Percentiles rank a stretch among this genome's conserved stretches.
Conservation (phyloP, 2,329 filamentous ascomycete genomes). For the Penicillium sp. region DNA sequence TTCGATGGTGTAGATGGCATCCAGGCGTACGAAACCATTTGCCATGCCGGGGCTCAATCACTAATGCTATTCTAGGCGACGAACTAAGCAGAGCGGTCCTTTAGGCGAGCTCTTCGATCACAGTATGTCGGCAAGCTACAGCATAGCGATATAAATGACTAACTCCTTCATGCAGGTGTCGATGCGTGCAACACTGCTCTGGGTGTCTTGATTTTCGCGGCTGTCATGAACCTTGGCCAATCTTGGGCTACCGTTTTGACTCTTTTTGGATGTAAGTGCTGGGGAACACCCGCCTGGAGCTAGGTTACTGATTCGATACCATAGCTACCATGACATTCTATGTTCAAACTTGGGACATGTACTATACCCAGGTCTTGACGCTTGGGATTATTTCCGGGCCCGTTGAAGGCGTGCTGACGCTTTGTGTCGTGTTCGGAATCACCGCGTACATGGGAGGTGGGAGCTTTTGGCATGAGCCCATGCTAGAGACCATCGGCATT, state of each 20-base stretch:
- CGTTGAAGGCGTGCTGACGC: constrained; percentile 88
- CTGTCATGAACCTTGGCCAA: constrained; percentile 90
- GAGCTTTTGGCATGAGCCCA: constrained; percentile 89
- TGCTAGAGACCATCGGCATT: constrained; percentile 74
- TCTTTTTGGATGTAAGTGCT: constrained; percentile 75
- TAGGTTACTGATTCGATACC: constrained; percentile 4
- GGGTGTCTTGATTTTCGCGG: constrained; percentile 89
- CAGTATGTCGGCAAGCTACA: constrained; percentile 54
- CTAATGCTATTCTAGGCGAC: constrained; percentile 59
- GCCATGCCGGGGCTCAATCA: constrained; percentile 15
- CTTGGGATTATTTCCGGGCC: constrained; percentile 91
- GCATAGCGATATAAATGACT: background rate
- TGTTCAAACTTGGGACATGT: constrained; percentile 98
- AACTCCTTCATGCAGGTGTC: constrained; percentile 58
- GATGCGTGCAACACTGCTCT: constrained; percentile 96
- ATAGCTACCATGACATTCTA: constrained; percentile 91
- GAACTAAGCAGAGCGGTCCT: constrained; percentile 90
- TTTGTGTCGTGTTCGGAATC: constrained; percentile 79
- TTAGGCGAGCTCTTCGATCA: constrained; percentile 97
- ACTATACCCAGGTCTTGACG: constrained; percentile 94
- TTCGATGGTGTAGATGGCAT: constrained; percentile 96
- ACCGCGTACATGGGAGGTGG: constrained; percentile 86
- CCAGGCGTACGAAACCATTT: constrained; percentile 73
- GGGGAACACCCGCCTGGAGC: background rate
- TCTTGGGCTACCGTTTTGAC: constrained; percentile 84